Conservation (phyloP, 164 flowering plant species). For the Macadamia tetraphylla region DNA sequence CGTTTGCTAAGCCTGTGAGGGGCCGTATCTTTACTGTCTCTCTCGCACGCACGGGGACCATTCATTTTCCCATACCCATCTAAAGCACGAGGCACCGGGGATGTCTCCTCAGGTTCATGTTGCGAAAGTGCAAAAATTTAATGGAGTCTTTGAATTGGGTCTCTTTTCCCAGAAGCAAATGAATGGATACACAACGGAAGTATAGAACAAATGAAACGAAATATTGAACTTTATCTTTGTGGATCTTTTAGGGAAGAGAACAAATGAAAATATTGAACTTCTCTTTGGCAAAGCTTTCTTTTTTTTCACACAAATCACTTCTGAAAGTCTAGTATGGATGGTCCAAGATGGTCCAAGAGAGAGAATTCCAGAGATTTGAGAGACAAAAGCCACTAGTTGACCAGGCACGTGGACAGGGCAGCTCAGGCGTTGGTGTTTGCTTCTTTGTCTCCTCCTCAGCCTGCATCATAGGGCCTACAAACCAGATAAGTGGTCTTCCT, state of each 20-base stretch:
- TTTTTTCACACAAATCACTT: background rate
- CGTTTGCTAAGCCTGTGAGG: no score
- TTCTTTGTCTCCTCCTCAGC: conserved; percentile 14
- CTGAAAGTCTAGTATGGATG: conserved; percentile 2
- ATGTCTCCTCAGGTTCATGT: no score
- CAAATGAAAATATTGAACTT: background rate
- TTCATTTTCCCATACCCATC: no score
- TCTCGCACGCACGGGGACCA: no score
- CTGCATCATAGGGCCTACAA: conserved; percentile 4
- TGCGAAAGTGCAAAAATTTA: no score
- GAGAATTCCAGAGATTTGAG: background rate
- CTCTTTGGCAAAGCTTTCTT: background rate
- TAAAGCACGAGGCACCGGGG: no score
- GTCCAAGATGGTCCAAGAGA: conserved; percentile 13
- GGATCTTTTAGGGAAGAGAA: background rate
- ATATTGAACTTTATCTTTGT: background rate
- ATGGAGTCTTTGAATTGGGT: background rate
- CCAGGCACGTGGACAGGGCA: conserved; percentile 16
- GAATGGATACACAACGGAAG: no score
- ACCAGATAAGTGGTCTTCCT: background rate
- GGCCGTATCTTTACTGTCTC: no score
- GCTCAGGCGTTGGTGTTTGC: conserved; percentile 8
- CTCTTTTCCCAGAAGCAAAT: background rate
- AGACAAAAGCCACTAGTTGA: conserved; percentile 3
- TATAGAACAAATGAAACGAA: background rate